A percentile compares a stretch with the other conserved stretches of the same genome.
Conservation (phyloP, 169 alveolate genomes). For the Amoebophrya sp. region DNA sequence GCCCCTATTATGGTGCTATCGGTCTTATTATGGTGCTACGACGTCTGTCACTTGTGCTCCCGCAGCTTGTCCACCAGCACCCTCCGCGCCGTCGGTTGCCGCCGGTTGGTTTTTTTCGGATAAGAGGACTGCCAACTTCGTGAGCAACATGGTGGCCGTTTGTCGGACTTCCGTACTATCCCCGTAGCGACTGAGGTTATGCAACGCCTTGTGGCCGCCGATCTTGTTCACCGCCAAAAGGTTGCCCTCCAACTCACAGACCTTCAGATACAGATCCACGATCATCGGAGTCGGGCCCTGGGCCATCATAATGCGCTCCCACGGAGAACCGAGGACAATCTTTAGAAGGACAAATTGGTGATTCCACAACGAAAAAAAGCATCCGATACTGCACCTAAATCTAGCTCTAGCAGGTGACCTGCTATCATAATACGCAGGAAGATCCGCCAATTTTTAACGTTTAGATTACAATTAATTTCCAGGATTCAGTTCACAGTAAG, state of each 20-base stretch:
- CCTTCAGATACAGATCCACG: slow-evolving; percentile 16
- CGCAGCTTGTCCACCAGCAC: not conserved
- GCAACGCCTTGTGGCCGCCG: slow-evolving; percentile 11
- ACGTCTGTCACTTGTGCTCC: too few relatives aligned
- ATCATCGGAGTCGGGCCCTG: slow-evolving; percentile 23
- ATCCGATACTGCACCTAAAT: too few relatives aligned
- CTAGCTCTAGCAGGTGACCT: too few relatives aligned
- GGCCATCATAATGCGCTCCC: slow-evolving; percentile 5
- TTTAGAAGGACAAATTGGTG: too few relatives aligned
- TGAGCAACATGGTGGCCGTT: slow-evolving; percentile 10
- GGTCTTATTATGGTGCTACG: too few relatives aligned
- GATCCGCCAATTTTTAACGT: too few relatives aligned
- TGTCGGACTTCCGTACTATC: not conserved
- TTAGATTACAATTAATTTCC: too few relatives aligned
- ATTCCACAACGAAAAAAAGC: too few relatives aligned
- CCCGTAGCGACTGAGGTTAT: not conserved
- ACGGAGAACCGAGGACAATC: not conserved
- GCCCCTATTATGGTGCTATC: too few relatives aligned
- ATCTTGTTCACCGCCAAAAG: not conserved
- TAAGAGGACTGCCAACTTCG: not conserved
- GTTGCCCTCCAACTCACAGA: not conserved
- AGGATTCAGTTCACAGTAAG: too few relatives aligned
- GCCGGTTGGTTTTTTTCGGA: not conserved
- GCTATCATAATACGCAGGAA: too few relatives aligned
- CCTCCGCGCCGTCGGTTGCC: not conserved